Percentiles rank a stretch among this genome's conserved stretches.
Conservation (phyloP, 768 basidiomycete species). For the Trametes punicea region DNA sequence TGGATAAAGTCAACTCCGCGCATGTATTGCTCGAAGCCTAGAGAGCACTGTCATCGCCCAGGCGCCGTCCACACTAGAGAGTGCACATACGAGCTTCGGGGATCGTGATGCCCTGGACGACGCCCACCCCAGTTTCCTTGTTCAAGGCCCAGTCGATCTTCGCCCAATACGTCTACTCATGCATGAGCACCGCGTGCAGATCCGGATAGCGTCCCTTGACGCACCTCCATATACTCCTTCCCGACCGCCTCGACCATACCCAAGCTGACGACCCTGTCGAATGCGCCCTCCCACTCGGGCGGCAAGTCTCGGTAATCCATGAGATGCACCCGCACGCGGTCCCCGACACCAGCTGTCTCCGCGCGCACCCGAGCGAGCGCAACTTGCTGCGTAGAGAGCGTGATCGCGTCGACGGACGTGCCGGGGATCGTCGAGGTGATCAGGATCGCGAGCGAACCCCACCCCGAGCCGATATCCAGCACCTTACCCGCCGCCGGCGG, state of each 20-base stretch:
- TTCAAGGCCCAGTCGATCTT: constrained; percentile 69
- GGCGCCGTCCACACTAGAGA: too few relatives aligned
- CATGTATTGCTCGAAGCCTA: constrained; percentile 56
- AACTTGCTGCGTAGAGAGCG: constrained; percentile 66
- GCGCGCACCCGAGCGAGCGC: constrained; percentile 54
- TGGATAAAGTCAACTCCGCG: constrained; percentile 70
- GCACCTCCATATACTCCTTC: constrained; percentile 53
- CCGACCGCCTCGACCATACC: constrained; percentile 82
- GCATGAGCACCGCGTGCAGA: not conserved
- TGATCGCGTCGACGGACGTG: constrained; percentile 67
- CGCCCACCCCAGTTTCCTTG: constrained; percentile 52
- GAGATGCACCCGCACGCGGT: constrained; percentile 61
- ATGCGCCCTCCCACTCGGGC: constrained; percentile 55
- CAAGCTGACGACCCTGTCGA: constrained; percentile 68
- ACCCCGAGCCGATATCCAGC: constrained; percentile 76
- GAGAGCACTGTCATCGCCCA: too few relatives aligned
- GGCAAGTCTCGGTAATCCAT: constrained; percentile 74
- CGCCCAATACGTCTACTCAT: constrained; percentile 47
- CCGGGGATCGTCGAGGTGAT: constrained; percentile 52
- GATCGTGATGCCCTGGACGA: constrained; percentile 73
- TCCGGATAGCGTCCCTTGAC: too few relatives aligned
- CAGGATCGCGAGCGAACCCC: constrained; percentile 69
- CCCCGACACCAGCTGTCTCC: constrained; percentile 44
- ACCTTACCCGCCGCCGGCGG: constrained; percentile 32
- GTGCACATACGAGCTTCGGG: constrained; percentile 68